phyloP scores from a whole-genome alignment of 2,329 filamentous ascomycete species.

The Paraphaeosphaeria minitans region DNA sequence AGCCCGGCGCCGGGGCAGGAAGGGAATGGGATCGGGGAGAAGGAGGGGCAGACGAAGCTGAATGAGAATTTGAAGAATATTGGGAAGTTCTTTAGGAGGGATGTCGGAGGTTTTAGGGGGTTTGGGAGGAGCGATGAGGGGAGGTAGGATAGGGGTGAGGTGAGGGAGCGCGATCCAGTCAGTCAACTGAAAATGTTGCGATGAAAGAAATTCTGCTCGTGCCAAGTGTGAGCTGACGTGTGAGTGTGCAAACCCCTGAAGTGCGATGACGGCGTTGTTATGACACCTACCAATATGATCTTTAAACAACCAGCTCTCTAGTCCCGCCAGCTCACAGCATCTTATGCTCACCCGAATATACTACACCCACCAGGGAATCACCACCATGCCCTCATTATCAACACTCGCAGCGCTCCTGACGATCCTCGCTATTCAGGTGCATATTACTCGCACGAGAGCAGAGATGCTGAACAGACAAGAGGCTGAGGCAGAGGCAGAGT shows the following conservation, averaged over 20 bases:
- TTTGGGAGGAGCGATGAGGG: constrained; percentile 44
- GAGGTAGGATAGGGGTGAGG: constrained; percentile 19
- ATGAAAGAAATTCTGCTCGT: too few relatives aligned
- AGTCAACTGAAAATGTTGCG: background rate
- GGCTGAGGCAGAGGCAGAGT: background rate
- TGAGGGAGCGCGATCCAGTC: background rate
- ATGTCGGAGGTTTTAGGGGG: constrained; percentile 64
- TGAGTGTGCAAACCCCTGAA: too few relatives aligned
- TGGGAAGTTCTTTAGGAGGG: constrained; percentile 92
- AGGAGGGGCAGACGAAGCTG: constrained; percentile 71
- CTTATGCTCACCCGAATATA: background rate
- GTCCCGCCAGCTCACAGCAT: too few relatives aligned
- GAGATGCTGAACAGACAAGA: background rate
- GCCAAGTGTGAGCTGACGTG: too few relatives aligned
- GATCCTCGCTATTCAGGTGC: background rate
- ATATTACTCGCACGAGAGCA: background rate
- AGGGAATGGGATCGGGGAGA: constrained; percentile 30
- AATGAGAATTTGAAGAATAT: constrained; percentile 96
- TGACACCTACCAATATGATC: too few relatives aligned
- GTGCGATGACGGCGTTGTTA: too few relatives aligned
- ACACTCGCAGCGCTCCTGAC: background rate
- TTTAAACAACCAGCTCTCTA: too few relatives aligned
- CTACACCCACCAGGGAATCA: background rate
- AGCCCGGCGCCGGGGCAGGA: constrained; percentile 51
- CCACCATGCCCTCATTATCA: background rate